These are phyloP conservation scores for Talaromyces sp. DNA, from an alignment of 2,329 filamentous ascomycete genomes.

Conservation along the genomic window DNA sequence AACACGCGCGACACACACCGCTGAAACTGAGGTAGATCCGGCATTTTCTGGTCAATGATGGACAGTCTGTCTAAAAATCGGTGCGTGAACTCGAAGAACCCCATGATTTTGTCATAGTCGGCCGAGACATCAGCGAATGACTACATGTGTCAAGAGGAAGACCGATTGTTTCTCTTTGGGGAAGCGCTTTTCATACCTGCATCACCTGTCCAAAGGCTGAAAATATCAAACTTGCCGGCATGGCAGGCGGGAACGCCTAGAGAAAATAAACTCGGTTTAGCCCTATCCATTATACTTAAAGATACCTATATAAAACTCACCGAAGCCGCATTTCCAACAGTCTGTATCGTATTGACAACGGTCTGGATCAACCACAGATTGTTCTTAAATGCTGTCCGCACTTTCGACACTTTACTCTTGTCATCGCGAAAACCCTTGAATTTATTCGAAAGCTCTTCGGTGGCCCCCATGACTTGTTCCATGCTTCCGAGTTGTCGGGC, in stretches of 20 bases:
- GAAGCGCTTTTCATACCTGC: neutral
- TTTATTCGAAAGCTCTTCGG: neutral
- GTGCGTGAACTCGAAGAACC: slow-evolving; percentile 10
- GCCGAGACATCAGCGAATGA: slow-evolving; percentile 5
- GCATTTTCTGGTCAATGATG: slow-evolving; percentile 6
- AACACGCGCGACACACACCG: slow-evolving; percentile 6
- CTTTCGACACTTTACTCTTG: neutral
- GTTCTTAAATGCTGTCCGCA: slow-evolving; percentile 7
- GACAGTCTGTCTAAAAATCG: neutral
- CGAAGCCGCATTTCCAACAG: slow-evolving; percentile 3
- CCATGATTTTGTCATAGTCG: slow-evolving; percentile 9
- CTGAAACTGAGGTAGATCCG: slow-evolving; percentile 4
- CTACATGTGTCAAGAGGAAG: neutral
- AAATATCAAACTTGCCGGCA: slow-evolving; percentile 11
- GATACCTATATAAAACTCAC: neutral
- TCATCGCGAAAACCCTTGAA: slow-evolving; percentile 7
- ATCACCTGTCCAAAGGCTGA: slow-evolving; percentile 11
- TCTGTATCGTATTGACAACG: slow-evolving; percentile 4
- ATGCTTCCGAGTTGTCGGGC: neutral
- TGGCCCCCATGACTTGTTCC: neutral
- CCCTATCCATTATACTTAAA: neutral
- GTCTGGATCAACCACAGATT: slow-evolving; percentile 8
- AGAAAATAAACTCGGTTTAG: neutral
- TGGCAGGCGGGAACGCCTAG: slow-evolving; percentile 3
- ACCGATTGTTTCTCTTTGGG: neutral